Percentiles rank a stretch among this genome's conserved stretches.
Evolutionary conservation across 1,284 basidiomycete genomes (phyloP).

Genomic region (Leccinum ponderosum): DNA sequence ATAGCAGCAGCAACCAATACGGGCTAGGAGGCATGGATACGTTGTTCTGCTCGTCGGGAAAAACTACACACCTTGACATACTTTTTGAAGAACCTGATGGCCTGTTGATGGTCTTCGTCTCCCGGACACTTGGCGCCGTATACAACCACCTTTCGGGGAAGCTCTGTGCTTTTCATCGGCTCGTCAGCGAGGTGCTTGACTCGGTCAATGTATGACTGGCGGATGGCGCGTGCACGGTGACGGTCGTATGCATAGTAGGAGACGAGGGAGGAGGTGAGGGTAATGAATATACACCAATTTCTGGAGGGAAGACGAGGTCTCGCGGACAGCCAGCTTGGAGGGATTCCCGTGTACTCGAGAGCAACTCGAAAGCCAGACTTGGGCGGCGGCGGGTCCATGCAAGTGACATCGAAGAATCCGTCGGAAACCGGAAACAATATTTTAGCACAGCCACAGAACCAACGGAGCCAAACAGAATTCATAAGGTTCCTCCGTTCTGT

Average conservation of each 20-base stretch:
- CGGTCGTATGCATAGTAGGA: constrained; percentile 88
- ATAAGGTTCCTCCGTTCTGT: constrained; percentile 5
- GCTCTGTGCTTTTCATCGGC: constrained; percentile 64
- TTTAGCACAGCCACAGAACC: constrained; percentile 26
- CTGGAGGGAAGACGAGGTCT: constrained; percentile 83
- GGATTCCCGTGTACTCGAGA: constrained; percentile 69
- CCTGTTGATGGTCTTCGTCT: constrained; percentile 89
- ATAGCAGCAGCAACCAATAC: constrained; percentile 92
- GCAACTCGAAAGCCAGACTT: constrained; percentile 52
- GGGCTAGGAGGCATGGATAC: constrained; percentile 55
- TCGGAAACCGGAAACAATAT: constrained; percentile 28
- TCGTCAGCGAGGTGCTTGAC: constrained; percentile 78
- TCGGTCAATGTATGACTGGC: constrained; percentile 75
- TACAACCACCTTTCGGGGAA: constrained; percentile 82
- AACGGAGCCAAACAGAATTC: constrained; percentile 25
- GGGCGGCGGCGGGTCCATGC: constrained; percentile 13
- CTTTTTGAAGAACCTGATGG: constrained; percentile 87
- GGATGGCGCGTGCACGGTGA: constrained; percentile 73
- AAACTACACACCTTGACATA: constrained; percentile 85
- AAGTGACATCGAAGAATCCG: not conserved
- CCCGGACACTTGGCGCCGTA: constrained; percentile 92
- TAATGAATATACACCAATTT: constrained; percentile 93
- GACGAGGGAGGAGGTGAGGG: constrained; percentile 67
- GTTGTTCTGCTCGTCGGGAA: constrained; percentile 4
- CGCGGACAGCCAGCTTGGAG: constrained; percentile 71